phyloP scores from a whole-genome alignment of 2,329 filamentous ascomycete species.

The Diaporthe ampelina region DNA sequence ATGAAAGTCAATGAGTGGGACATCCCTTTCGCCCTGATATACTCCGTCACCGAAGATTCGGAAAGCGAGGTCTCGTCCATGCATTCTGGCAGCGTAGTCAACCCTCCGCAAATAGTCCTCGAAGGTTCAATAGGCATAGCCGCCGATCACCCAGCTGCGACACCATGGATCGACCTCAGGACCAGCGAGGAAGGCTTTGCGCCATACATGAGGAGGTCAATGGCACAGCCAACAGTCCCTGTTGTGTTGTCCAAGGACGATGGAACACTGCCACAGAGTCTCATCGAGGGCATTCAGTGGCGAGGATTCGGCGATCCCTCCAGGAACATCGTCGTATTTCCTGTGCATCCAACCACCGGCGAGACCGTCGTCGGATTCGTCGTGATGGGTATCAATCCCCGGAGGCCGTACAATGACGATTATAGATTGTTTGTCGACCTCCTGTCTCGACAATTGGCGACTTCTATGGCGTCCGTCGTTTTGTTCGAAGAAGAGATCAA shows the following conservation, averaged over 20 bases:
- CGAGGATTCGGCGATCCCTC: conserved; percentile 80
- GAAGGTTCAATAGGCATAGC: conserved; percentile 81
- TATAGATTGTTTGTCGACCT: conserved; percentile 84
- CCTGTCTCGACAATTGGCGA: conserved; percentile 81
- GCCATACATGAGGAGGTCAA: conserved; percentile 81
- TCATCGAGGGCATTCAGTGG: conserved; percentile 78
- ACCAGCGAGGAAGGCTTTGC: conserved; percentile 80
- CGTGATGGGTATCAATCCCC: conserved; percentile 82
- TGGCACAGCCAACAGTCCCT: conserved; percentile 74
- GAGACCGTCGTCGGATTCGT: conserved; percentile 84
- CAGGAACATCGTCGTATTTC: conserved; percentile 80
- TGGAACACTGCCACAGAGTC: conserved; percentile 72
- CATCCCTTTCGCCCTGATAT: conserved; percentile 82
- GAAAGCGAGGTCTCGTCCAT: conserved; percentile 81
- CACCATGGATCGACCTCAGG: conserved; percentile 76
- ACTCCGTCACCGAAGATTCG: conserved; percentile 78
- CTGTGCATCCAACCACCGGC: conserved; percentile 81
- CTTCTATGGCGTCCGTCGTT: conserved; percentile 84
- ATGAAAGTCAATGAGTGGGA: conserved; percentile 82
- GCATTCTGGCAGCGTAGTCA: conserved; percentile 74
- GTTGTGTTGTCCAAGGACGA: conserved; percentile 77
- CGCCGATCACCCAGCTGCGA: conserved; percentile 71
- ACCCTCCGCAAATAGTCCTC: conserved; percentile 75
- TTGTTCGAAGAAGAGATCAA: conserved; percentile 87
- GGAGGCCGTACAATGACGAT: conserved; percentile 84